A percentile compares a stretch with the other conserved stretches of the same genome.
Conservation (phyloP, 2,329 filamentous ascomycete genomes). For the Apiospora saccharicola region DNA sequence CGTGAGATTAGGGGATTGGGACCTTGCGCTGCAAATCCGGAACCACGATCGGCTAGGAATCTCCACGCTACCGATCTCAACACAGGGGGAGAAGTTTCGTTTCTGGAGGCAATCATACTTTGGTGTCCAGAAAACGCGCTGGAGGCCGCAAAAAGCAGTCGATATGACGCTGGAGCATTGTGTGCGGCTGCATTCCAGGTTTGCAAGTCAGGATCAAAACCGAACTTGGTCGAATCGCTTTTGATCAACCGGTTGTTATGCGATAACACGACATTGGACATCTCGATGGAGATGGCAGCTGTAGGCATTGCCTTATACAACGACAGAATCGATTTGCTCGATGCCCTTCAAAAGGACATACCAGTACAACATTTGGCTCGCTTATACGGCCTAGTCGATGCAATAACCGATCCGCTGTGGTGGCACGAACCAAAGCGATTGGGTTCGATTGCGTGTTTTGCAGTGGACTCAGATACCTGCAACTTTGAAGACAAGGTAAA, state of each 20-base stretch:
- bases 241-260: background rate
- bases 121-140: background rate
- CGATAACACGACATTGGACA: background rate
- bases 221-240: background rate
- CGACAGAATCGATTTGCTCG: background rate
- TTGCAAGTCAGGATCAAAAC: background rate
- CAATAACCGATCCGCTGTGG: background rate
- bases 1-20: background rate
- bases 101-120: background rate
- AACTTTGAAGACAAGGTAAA: background rate
- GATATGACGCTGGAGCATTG: background rate
- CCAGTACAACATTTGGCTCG: background rate
- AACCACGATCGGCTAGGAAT: background rate
- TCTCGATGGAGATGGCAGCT: background rate
- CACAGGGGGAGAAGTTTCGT: background rate
- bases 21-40: background rate
- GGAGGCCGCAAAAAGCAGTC: background rate
- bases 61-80: background rate
- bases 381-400: rapidly evolving
- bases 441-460: background rate
- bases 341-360: background rate
- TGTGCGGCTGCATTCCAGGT: background rate
- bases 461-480: background rate
- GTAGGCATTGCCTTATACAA: background rate
- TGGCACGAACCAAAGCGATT: background rate